A percentile compares a stretch with the other conserved stretches of the same genome.
phyloP scores from a whole-genome alignment of 805 yeast species.

The Cyberlindnera americana region DNA sequence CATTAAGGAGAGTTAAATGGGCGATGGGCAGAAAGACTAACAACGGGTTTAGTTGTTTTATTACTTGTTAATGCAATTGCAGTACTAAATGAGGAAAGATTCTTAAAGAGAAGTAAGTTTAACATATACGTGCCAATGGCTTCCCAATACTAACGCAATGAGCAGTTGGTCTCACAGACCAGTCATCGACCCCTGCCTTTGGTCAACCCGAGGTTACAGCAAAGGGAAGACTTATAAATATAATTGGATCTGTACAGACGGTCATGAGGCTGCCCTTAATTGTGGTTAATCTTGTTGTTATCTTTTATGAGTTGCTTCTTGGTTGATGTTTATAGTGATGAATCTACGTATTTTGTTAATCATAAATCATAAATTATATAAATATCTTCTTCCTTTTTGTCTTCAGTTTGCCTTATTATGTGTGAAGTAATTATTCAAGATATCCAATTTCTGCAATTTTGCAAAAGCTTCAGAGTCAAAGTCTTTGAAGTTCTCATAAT shows the following conservation, averaged over 20 bases:
- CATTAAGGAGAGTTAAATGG: neutral
- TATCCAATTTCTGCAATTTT: slow-evolving; percentile 15
- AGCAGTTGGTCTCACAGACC: slow-evolving; percentile 43
- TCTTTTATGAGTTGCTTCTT: slow-evolving; percentile 63
- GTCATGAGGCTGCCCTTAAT: slow-evolving; percentile 73
- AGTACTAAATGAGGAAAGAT: slow-evolving; percentile 75
- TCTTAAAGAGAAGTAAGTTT: slow-evolving; percentile 54
- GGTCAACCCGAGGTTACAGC: slow-evolving; percentile 45
- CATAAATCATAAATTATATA: too few relatives aligned
- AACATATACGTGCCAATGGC: too few relatives aligned
- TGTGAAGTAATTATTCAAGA: slow-evolving; percentile 17
- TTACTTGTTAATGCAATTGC: slow-evolving; percentile 72
- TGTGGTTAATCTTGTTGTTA: slow-evolving; percentile 60
- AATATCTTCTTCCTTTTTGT: too few relatives aligned
- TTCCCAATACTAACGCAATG: too few relatives aligned
- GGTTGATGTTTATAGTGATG: slow-evolving; percentile 40
- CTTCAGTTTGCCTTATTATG: neutral
- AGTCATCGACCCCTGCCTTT: slow-evolving; percentile 35
- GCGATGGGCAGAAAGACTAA: slow-evolving; percentile 2
- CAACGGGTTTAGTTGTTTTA: slow-evolving; percentile 32
- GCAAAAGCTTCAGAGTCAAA: slow-evolving; percentile 9
- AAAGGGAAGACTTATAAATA: slow-evolving; percentile 55
- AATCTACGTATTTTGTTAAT: neutral
- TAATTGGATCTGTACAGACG: slow-evolving; percentile 73
- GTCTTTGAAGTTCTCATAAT: slow-evolving; percentile 18